phyloP scores from a whole-genome alignment of 768 basidiomycete species.

The Porpolomopsis calyptriformis region DNA sequence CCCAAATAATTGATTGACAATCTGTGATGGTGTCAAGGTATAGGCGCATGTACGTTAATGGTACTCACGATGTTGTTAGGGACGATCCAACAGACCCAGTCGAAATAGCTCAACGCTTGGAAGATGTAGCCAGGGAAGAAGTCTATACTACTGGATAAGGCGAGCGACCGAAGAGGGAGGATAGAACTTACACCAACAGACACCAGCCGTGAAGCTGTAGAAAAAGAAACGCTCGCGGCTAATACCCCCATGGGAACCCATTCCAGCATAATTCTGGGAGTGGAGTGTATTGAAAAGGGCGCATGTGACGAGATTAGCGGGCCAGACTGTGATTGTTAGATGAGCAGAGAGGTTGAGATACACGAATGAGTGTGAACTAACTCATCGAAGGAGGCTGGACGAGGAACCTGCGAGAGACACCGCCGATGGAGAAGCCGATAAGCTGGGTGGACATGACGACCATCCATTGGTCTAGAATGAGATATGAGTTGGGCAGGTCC shows the following conservation, averaged over 20 bases:
- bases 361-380: conserved; percentile 20
- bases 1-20: conserved; percentile 72
- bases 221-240: conserved; percentile 72
- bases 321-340: conserved; percentile 53
- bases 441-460: conserved; percentile 66
- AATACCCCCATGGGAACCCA: conserved; percentile 52
- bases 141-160: conserved; percentile 3
- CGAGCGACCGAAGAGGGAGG: conserved; percentile 6
- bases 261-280: conserved; percentile 57
- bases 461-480: conserved; percentile 58
- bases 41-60: not conserved
- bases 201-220: conserved; percentile 46
- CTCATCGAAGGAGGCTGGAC: conserved; percentile 66
- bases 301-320: conserved; percentile 61
- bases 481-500: not conserved
- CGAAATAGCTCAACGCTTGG: conserved; percentile 51
- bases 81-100: conserved; percentile 53
- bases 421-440: conserved; percentile 76
- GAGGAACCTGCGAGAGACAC: conserved; percentile 62
- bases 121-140: conserved; percentile 68
- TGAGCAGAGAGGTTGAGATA: conserved; percentile 16
- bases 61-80: conserved; percentile 42
- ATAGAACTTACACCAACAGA: conserved; percentile 39
- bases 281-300: conserved; percentile 76
- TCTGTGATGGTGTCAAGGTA: not conserved